Conservation (phyloP, 805 yeast genomes). For the Kodamaea restingae region DNA sequence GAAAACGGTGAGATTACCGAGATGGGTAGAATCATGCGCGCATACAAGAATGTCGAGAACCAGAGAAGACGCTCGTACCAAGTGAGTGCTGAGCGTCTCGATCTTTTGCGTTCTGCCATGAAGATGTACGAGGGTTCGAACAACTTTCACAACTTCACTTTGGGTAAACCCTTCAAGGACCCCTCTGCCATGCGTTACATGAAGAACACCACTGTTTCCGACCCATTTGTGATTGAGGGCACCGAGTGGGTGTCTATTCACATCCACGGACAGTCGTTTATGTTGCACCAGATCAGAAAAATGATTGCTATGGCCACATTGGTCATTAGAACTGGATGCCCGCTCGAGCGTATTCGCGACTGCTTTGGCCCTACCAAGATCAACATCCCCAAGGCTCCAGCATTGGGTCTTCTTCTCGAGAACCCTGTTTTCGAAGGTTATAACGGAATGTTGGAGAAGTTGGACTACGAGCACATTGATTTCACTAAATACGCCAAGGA, state of each 20-base stretch:
- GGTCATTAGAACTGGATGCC: constrained; percentile 82
- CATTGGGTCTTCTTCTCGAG: constrained; percentile 85
- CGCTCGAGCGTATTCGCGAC: constrained; percentile 66
- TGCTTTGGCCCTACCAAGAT: constrained; percentile 72
- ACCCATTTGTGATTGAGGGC: constrained; percentile 86
- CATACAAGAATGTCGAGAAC: constrained; percentile 61
- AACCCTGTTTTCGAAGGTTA: constrained; percentile 88
- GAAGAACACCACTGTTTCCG: constrained; percentile 73
- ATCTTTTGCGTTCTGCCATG: constrained; percentile 63
- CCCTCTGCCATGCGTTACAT: constrained; percentile 81
- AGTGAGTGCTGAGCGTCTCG: constrained; percentile 57
- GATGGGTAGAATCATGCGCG: constrained; percentile 41
- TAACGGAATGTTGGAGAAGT: constrained; percentile 63
- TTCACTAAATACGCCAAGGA: constrained; percentile 62
- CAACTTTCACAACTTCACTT: constrained; percentile 85
- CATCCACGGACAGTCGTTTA: constrained; percentile 96
- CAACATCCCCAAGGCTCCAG: constrained; percentile 96
- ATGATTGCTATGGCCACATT: constrained; percentile 95
- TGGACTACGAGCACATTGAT: constrained; percentile 73
- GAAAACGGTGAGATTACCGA: constrained; percentile 35
- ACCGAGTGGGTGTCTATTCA: constrained; percentile 96
- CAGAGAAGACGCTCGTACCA: constrained; percentile 65
- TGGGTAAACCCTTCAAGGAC: constrained; percentile 79
- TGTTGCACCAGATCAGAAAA: constrained; percentile 96
- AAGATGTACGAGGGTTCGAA: constrained; percentile 78